Percentiles rank a stretch among this genome's conserved stretches.
Conservation (phyloP, 2,329 filamentous ascomycete genomes). For the Fusarium sp. region DNA sequence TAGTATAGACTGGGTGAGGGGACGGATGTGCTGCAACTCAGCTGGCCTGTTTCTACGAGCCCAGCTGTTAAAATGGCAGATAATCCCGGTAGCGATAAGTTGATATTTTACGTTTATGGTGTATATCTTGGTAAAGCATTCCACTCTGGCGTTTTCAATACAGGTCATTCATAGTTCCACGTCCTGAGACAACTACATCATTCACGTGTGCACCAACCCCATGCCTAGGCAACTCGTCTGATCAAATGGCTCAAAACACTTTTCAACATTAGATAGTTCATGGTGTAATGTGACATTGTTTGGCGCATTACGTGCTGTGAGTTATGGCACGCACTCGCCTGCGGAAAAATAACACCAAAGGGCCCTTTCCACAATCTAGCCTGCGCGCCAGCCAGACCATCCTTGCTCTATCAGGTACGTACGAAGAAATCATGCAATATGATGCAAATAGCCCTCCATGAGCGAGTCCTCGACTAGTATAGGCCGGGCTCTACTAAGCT, state of each 20-base stretch:
- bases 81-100: background rate
- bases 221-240: background rate
- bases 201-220: conserved; percentile 18
- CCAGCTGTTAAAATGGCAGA: background rate
- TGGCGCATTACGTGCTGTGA: conserved; percentile 42
- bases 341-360: conserved; percentile 37
- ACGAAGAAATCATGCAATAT: conserved; percentile 51
- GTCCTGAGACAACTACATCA: conserved; percentile 5
- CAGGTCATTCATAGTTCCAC: background rate
- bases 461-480: conserved; percentile 40
- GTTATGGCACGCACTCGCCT: conserved; percentile 45
- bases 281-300: conserved; percentile 47
- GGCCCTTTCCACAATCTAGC: conserved; percentile 48
- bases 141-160: background rate
- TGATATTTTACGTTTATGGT: background rate
- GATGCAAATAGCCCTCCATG: conserved; percentile 50
- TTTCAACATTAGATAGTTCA: conserved; percentile 39
- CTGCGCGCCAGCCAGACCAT: conserved; percentile 50
- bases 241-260: conserved; percentile 36
- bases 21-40: conserved; percentile 7
- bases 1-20: conserved; percentile 31
- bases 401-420: conserved; percentile 55
- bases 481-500: conserved; percentile 43
- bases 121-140: background rate
- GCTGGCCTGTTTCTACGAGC: background rate